phyloP scores from a whole-genome alignment of 2,329 filamentous ascomycete genomes.

The Fusarium torulosum region DNA sequence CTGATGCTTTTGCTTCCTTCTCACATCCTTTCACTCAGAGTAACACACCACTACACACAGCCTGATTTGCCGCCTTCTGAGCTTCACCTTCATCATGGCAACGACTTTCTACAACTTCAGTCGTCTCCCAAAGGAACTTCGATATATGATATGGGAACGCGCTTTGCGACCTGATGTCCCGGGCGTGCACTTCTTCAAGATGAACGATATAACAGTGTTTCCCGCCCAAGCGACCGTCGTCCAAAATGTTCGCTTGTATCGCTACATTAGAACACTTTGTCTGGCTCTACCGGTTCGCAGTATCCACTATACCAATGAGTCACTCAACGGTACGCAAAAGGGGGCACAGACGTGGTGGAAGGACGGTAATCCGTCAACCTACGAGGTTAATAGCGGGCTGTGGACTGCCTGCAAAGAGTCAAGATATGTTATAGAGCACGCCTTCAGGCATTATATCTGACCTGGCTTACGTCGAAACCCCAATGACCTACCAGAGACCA shows the following conservation, averaged over 20 bases:
- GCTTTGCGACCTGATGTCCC: not conserved
- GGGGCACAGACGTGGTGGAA: not conserved
- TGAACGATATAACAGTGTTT: not conserved
- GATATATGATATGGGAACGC: not conserved
- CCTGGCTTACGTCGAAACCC: too few relatives aligned
- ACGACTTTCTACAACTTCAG: not conserved
- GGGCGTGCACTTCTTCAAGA: not conserved
- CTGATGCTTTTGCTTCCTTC: not conserved
- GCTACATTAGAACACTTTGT: rapidly evolving
- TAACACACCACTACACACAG: not conserved
- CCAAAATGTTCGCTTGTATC: too few relatives aligned
- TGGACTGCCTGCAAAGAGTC: not conserved
- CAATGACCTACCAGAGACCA: too few relatives aligned
- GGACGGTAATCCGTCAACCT: not conserved
- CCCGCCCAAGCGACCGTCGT: not conserved
- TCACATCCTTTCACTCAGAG: not conserved
- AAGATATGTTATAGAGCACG: not conserved
- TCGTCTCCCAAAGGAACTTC: not conserved
- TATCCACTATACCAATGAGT: too few relatives aligned
- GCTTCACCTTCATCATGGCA: not conserved
- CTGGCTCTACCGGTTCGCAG: too few relatives aligned
- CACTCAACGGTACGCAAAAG: not conserved
- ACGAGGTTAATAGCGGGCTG: not conserved
- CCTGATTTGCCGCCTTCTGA: not conserved
- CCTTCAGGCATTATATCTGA: too few relatives aligned